phyloP scores from a whole-genome alignment of 768 basidiomycete species.

The Hericium alpestre region DNA sequence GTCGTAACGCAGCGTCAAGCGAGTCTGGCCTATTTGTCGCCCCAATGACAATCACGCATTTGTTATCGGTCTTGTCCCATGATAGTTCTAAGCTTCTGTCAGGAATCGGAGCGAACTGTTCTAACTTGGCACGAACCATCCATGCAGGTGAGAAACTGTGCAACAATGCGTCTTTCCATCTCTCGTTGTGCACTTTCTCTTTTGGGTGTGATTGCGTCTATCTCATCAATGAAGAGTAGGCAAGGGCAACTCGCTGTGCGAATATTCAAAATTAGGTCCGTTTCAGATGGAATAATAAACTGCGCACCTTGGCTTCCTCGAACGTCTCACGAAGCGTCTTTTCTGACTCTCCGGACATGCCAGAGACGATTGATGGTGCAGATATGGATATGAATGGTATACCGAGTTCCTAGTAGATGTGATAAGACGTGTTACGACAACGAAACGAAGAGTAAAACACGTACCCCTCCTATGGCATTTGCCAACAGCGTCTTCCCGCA shows the following conservation, averaged over 20 bases:
- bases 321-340: conserved; percentile 94
- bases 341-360: conserved; percentile 98
- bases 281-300: background rate
- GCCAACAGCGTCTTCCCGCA: conserved; percentile 95
- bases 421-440: background rate
- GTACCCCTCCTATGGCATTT: conserved; percentile 88
- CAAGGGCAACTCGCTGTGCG: conserved; percentile 80
- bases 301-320: conserved; percentile 83
- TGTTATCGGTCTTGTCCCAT: conserved; percentile 90
- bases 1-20: conserved; percentile 82
- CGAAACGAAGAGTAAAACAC: conserved; percentile 17
- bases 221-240: conserved; percentile 93
- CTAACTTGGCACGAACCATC: conserved; percentile 53
- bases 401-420: conserved; percentile 61
- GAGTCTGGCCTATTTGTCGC: conserved; percentile 96
- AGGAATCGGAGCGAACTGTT: background rate
- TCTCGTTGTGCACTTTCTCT: conserved; percentile 95
- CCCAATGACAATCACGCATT: conserved; percentile 88
- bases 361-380: conserved; percentile 91
- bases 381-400: conserved; percentile 91
- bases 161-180: conserved; percentile 96
- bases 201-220: conserved; percentile 96
- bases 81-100: conserved; percentile 57
- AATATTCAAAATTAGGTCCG: background rate
- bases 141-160: conserved; percentile 97